Percentiles rank a stretch among this genome's conserved stretches.
These are phyloP conservation scores for Cordyceps pruinosa DNA, from an alignment of 2,329 filamentous ascomycete species.

Conservation along the genomic window DNA sequence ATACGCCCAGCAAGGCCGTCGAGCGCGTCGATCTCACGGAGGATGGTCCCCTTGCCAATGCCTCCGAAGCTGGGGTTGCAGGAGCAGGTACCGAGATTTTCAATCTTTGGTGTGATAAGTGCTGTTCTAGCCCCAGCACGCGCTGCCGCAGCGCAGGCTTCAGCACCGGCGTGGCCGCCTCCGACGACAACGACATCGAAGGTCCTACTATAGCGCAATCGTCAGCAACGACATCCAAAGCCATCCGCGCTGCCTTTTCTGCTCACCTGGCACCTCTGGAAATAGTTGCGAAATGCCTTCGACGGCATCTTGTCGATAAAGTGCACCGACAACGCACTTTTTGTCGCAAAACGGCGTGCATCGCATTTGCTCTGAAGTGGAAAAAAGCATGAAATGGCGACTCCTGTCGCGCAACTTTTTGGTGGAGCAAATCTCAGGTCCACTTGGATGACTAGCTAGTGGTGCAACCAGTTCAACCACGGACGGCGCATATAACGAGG, in stretches of 20 bases:
- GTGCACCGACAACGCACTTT: slow-evolving; percentile 18
- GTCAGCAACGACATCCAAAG: slow-evolving; percentile 13
- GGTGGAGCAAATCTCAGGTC: neutral
- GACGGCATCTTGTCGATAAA: slow-evolving; percentile 14
- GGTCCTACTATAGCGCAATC: slow-evolving; percentile 37
- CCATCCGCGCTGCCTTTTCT: neutral
- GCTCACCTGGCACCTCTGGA: slow-evolving; percentile 24
- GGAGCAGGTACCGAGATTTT: slow-evolving; percentile 90
- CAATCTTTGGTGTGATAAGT: slow-evolving; percentile 77
- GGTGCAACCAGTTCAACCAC: neutral
- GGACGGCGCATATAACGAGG: too few species aligned
- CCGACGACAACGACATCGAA: slow-evolving; percentile 95
- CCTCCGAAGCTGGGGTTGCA: slow-evolving; percentile 97
- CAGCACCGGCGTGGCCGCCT: slow-evolving; percentile 89
- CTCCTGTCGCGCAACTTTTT: slow-evolving; percentile 6
- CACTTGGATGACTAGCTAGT: neutral
- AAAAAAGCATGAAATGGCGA: neutral
- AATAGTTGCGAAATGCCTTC: slow-evolving; percentile 26
- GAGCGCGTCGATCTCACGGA: slow-evolving; percentile 89
- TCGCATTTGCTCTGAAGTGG: slow-evolving; percentile 15
- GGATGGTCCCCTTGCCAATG: slow-evolving; percentile 96
- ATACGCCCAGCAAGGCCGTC: slow-evolving; percentile 84
- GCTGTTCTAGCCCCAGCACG: slow-evolving; percentile 83
- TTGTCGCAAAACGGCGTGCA: slow-evolving; percentile 23
- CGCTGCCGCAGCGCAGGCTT: slow-evolving; percentile 87